Percentiles rank a stretch among this genome's conserved stretches.
Conservation (phyloP, 805 yeast species). For the Isabelozyma gotoi region DNA sequence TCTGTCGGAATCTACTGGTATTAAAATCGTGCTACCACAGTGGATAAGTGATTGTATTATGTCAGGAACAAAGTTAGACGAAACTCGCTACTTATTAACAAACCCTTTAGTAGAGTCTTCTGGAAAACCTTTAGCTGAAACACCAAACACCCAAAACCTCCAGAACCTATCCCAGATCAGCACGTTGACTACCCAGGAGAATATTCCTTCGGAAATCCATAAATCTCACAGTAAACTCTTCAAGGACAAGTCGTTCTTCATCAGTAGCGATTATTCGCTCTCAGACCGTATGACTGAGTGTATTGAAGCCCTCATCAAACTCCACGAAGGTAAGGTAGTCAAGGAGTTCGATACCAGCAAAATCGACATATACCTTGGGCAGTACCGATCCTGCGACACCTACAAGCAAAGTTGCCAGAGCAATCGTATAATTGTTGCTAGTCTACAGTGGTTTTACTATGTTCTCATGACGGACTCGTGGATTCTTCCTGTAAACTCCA, state of each 20-base stretch:
- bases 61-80: constrained; percentile 50
- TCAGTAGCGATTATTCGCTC: constrained; percentile 57
- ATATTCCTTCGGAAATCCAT: neutral
- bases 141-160: neutral
- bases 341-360: constrained; percentile 12
- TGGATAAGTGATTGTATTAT: constrained; percentile 79
- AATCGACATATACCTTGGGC: constrained; percentile 55
- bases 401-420: constrained; percentile 46
- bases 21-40: constrained; percentile 67
- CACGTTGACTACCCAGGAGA: neutral
- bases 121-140: neutral
- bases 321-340: constrained; percentile 55
- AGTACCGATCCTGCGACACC: constrained; percentile 56
- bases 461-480: constrained; percentile 57
- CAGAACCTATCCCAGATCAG: neutral
- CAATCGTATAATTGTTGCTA: constrained; percentile 53
- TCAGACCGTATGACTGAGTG: constrained; percentile 41
- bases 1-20: constrained; percentile 18
- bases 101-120: constrained; percentile 8
- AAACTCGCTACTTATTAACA: constrained; percentile 51
- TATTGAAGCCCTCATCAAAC: constrained; percentile 43
- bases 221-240: constrained; percentile 24
- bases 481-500: constrained; percentile 51
- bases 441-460: constrained; percentile 72
- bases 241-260: constrained; percentile 44